Base-by-base conservation (phyloP, 129 eudicot genomes). In the Rutidosis leptorrhynchoides region DNA sequence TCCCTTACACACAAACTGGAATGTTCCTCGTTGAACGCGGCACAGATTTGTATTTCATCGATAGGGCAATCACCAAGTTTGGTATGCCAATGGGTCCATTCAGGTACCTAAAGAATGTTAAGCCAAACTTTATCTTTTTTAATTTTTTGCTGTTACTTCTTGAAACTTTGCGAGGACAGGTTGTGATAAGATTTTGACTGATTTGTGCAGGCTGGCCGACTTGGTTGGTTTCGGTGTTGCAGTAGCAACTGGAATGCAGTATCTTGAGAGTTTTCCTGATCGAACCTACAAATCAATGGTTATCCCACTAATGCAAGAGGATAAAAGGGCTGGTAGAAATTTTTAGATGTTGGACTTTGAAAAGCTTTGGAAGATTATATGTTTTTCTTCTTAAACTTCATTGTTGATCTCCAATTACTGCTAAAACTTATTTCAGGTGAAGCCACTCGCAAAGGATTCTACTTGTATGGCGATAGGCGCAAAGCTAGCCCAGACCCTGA, bases 51-150 rank as follows among this genome's bases (percentile, higher is more conserved):
- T 91, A 91, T 64, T 76, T 69, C 68, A 88, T 91, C 56, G 98
- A 91, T 62, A 74, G 62, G 77, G 96, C 85, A 10, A 83, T 85
- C 32, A 81, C 90, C 62, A 87, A 91, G 57, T 91, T 87, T 55
- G 98, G 98, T 76, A 91, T 91, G 98, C 90, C 95, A 22, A 91
- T 91, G 96, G 96, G 97, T 11, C 97, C 96, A 20, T 91, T 91
- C 74, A 83, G 98, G 67, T 69, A n/a, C n/a, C n/a, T n/a, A n/a
- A n/a, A n/a, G n/a, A n/a, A n/a, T n/a, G n/a, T n/a, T n/a, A n/a
- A n/a, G n/a, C n/a, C n/a, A n/a, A n/a, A n/a, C n/a, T n/a, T n/a
- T n/a, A n/a, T n/a, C n/a, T n/a, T n/a, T n/a, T n/a, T n/a, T n/a
- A n/a, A n/a, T n/a, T n/a, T n/a, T n/a, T n/a, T n/a, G n/a, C n/a